Percentiles rank a stretch among this genome's conserved stretches.
These are phyloP conservation scores for Penicillium canariense DNA, from an alignment of 495 filamentous ascomycete species.

Conservation along the genomic window DNA sequence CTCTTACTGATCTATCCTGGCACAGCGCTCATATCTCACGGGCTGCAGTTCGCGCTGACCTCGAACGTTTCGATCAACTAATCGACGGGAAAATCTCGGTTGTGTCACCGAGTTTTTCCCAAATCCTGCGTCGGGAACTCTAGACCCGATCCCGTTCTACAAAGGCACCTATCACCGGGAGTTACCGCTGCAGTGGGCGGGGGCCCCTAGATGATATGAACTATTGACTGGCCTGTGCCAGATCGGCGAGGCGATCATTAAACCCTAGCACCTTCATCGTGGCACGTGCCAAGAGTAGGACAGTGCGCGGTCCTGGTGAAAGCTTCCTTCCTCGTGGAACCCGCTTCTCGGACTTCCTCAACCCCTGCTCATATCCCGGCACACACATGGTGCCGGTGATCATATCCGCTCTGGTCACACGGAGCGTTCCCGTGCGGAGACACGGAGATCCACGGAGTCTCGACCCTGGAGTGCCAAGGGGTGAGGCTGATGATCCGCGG, in stretches of 20 bases:
- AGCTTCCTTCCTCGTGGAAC: conserved; percentile 21
- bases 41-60: background rate
- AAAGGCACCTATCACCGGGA: background rate
- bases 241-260: conserved; percentile 23
- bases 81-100: background rate
- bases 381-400: conserved; percentile 12
- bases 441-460: background rate
- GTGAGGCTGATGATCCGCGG: conserved; percentile 13
- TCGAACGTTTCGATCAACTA: background rate
- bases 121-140: background rate
- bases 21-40: conserved; percentile 1
- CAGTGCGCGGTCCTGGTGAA: conserved; percentile 5
- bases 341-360: conserved; percentile 1
- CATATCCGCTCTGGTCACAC: background rate
- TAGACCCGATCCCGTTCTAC: background rate
- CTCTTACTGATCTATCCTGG: background rate
- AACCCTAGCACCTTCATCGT: conserved; percentile 2
- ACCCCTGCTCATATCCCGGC: conserved; percentile 2
- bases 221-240: conserved; percentile 22
- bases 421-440: background rate
- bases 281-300: conserved; percentile 5
- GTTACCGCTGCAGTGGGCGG: background rate
- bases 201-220: conserved; percentile 1
- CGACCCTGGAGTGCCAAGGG: background rate
- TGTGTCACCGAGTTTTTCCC: background rate